These are phyloP conservation scores for Vinca major DNA, from an alignment of 305 asterid species.

Conservation along the genomic window DNA sequence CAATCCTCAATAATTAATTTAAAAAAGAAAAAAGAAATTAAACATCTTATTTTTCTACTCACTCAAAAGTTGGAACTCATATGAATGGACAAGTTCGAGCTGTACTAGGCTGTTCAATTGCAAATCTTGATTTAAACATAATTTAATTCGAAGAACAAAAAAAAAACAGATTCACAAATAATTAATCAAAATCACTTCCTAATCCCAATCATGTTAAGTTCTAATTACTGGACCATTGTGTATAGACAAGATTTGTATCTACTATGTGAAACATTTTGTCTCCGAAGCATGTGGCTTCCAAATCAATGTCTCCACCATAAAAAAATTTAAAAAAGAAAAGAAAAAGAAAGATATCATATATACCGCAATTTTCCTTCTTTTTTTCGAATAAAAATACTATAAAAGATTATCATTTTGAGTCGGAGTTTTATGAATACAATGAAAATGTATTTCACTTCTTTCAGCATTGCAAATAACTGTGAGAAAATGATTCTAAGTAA, in stretches of 20 bases:
- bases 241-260: conserved; percentile 11
- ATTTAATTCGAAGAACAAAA: neutral
- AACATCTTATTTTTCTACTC: neutral
- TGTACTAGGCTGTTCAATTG: conserved; percentile 14
- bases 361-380: too few species aligned
- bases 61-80: neutral
- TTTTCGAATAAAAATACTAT: too few species aligned
- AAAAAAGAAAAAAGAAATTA: neutral
- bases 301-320: conserved; percentile 10
- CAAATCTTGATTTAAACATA: neutral
- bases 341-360: too few species aligned
- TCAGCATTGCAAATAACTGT: too few species aligned
- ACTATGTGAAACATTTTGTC: conserved; percentile 10
- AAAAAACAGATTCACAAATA: neutral
- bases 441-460: too few species aligned
- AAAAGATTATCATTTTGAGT: too few species aligned
- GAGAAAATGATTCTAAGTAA: too few species aligned
- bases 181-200: neutral
- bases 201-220: conserved; percentile 1
- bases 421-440: too few species aligned
- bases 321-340: neutral
- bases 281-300: conserved; percentile 12
- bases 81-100: conserved; percentile 7
- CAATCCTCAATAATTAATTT: neutral
- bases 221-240: too few species aligned